Conservation (phyloP, 805 yeast genomes). For the Lipomyces orientalis region DNA sequence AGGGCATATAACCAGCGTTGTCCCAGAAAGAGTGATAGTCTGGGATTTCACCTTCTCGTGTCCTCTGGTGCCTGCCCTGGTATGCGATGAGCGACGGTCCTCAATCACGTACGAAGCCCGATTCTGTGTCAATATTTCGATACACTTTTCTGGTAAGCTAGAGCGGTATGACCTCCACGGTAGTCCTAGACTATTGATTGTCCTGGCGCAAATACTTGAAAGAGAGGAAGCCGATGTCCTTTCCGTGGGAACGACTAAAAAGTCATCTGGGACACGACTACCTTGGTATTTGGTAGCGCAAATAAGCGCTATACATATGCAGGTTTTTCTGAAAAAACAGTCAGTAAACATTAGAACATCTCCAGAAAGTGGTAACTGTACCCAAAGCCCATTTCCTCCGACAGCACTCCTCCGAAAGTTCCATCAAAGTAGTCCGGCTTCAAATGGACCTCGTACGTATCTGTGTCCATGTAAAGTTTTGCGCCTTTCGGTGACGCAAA, state of each 20-base stretch:
- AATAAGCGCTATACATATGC: constrained; percentile 62
- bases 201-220: constrained; percentile 51
- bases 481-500: constrained; percentile 38
- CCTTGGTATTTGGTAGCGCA: constrained; percentile 61
- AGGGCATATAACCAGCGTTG: constrained; percentile 68
- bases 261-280: constrained; percentile 52
- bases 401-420: constrained; percentile 67
- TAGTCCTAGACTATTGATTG: constrained; percentile 55
- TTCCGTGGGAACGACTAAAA: constrained; percentile 18
- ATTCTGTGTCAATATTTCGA: constrained; percentile 44
- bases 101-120: constrained; percentile 56
- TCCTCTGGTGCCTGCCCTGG: constrained; percentile 7
- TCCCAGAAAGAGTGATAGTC: constrained; percentile 53
- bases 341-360: background rate
- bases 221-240: constrained; percentile 44
- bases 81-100: constrained; percentile 25
- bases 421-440: constrained; percentile 53
- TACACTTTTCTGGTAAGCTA: constrained; percentile 54
- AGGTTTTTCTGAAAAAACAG: constrained; percentile 53
- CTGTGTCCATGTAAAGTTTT: constrained; percentile 48
- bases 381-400: constrained; percentile 68
- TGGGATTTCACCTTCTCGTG: constrained; percentile 39
- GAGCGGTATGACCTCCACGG: constrained; percentile 61
- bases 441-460: constrained; percentile 42
- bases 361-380: background rate